A percentile compares a stretch with the other conserved stretches of the same genome.
Evolutionary conservation across 1,284 basidiomycete species (phyloP).

Genomic region (Trichosporon coremiiforme): DNA sequence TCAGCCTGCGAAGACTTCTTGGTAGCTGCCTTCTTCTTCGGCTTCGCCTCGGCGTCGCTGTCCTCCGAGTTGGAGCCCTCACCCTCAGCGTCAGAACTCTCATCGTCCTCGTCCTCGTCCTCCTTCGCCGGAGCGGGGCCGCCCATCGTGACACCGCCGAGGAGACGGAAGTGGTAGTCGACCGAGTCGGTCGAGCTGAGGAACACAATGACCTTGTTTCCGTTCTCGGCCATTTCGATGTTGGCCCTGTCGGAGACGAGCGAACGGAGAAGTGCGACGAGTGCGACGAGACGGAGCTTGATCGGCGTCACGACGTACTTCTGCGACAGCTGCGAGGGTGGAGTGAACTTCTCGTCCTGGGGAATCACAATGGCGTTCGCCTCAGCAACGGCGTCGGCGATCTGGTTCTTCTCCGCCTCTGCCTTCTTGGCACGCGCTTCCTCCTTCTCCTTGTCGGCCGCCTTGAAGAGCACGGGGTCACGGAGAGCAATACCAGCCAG

Average conservation of each 20-base stretch:
- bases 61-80: slow-evolving; percentile 29
- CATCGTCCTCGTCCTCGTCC: slow-evolving; percentile 45
- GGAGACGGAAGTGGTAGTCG: slow-evolving; percentile 92
- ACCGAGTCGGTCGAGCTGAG: slow-evolving; percentile 96
- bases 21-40: slow-evolving; percentile 35
- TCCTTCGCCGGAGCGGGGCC: slow-evolving; percentile 45
- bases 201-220: slow-evolving; percentile 81
- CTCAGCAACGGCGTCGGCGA: slow-evolving; percentile 31
- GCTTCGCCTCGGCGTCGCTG: slow-evolving; percentile 37
- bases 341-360: slow-evolving; percentile 69
- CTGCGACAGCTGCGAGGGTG: slow-evolving; percentile 92
- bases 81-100: slow-evolving; percentile 34
- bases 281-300: slow-evolving; percentile 87
- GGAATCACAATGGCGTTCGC: slow-evolving; percentile 37
- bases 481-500: slow-evolving; percentile 79
- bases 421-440: slow-evolving; percentile 28
- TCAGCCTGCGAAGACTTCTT: slow-evolving; percentile 37
- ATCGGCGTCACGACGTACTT: slow-evolving; percentile 90
- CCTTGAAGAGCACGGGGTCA: slow-evolving; percentile 59
- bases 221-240: slow-evolving; percentile 33
- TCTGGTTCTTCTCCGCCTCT: slow-evolving; percentile 24
- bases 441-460: slow-evolving; percentile 26
- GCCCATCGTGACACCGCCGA: slow-evolving; percentile 77
- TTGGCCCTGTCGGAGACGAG: slow-evolving; percentile 62
- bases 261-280: slow-evolving; percentile 79